Base-by-base conservation (phyloP, 805 yeast species). In the Saccharomyces cerevisiae region DNA sequence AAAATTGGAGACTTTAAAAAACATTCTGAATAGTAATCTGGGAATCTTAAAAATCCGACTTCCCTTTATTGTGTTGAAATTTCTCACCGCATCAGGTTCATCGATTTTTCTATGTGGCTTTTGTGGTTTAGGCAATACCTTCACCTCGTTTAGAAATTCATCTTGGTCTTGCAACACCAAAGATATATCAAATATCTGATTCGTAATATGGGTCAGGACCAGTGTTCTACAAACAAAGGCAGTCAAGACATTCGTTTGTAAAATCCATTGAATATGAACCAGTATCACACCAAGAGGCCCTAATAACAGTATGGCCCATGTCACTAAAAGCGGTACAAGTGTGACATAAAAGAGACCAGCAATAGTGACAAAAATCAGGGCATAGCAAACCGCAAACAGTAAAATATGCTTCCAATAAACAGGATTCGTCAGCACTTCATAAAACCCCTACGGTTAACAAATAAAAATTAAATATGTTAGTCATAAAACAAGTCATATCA, bases 201-300 rank as follows among this genome's bases (percentile, higher is more conserved):
- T 59, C 43, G 57, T 61, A 26, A 67, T 53, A 29, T 60, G 59
- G 4, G 68, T 58, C 13, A 68, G 51, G 3, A 68, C 48, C 24
- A 69, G 50, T 14, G 59, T 57, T 48, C 64, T 61, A 17, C 64
- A 60, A 30, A 67, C 53, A 8, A 61, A 41, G 17, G 61, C 53
- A 1, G 72, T 60, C 6, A 68, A 41, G 4, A 67, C 59, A 54
- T 64, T 66, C 1, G 69, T 60, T 41, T 66, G 64, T 17, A 69
- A 28, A 3, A 69, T 10, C 65, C 70, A 66, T 51, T 70, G 71
- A 5, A 67, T 51, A 41, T 65, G 66, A 13, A 63, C 69, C 27
- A 68, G 51, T 1, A 65, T 41, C 13, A 66, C 48, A 8, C 74
- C 73, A 47, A 69, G 41, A 6, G 73, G 71, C 1, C 74, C 73